These are phyloP conservation scores for Parascedosporium putredinis DNA, from an alignment of 2,329 filamentous ascomycete species.

Conservation along the genomic window DNA sequence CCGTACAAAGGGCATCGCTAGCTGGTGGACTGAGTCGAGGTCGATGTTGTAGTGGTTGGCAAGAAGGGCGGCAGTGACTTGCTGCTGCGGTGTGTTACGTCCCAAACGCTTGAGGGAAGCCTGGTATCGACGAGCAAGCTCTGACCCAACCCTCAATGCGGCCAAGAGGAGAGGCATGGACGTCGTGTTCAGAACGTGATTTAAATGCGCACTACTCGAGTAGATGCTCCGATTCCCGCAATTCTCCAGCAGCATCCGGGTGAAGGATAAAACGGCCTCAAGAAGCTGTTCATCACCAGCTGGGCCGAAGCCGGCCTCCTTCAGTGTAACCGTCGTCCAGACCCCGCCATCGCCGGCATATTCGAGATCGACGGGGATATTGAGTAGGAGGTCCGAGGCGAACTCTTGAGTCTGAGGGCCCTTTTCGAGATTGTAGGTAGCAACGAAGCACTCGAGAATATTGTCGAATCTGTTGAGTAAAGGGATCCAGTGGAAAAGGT, in stretches of 20 bases:
- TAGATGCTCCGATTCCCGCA: conserved; percentile 96
- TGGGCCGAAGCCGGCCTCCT: conserved; percentile 50
- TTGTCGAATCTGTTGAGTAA: conserved; percentile 88
- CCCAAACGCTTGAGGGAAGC: conserved; percentile 70
- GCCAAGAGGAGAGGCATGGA: conserved; percentile 68
- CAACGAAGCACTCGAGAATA: conserved; percentile 72
- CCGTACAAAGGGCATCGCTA: conserved; percentile 75
- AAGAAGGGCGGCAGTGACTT: conserved; percentile 63
- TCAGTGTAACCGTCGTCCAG: conserved; percentile 37
- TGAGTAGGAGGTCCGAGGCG: conserved; percentile 51
- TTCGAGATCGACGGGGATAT: conserved; percentile 41
- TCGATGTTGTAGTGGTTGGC: conserved; percentile 76
- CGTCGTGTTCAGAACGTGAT: conserved; percentile 80
- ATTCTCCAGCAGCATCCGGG: conserved; percentile 77
- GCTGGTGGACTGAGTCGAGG: conserved; percentile 70
- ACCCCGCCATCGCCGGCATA: conserved; percentile 33
- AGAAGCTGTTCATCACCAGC: conserved; percentile 77
- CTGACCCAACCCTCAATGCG: conserved; percentile 70
- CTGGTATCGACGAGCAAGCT: conserved; percentile 86
- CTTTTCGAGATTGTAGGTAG: conserved; percentile 66
- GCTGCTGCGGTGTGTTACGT: conserved; percentile 25
- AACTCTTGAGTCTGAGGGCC: conserved; percentile 77
- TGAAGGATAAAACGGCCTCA: conserved; percentile 74
- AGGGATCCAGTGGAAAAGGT: conserved; percentile 96
- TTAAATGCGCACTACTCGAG: conserved; percentile 81